Base-by-base conservation (phyloP, 176 grass and related monocot species). In the Rhynchospora tenuis region DNA sequence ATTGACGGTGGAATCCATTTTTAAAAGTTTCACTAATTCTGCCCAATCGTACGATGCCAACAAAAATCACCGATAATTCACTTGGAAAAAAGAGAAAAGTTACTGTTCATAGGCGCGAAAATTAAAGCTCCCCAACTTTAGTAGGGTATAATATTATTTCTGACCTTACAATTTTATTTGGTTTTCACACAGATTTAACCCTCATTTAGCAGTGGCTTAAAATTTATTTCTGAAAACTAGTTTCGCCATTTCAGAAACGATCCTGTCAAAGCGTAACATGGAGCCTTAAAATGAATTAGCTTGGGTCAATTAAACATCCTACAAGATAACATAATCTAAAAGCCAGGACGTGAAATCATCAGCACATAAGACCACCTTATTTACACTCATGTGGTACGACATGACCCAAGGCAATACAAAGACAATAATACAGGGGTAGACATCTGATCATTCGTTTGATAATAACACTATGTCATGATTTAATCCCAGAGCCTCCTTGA, bases 401-500 rank as follows among this genome's bases (percentile, higher is more conserved):
- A 45, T 71, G 45, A 46, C n/a, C 11, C 19, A 24, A 74, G 46
- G 44, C 46, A 75, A 75, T 28, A 50, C 47, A 29, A 54, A 54
- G 28, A 75, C 4, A 75, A 54, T 75, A 27, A 52, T 50, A 75
- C 10, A 29, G 2, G 22, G 23, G 72, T 9, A 17, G 5, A 28
- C 14, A 75, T 75, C n/a, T 54, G 28, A 75, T 75, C 12, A 75
- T 75, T 75, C 22, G 2, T 17, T 28, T 6, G 47, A 75, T 14
- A 45, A 17, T 63, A 87, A 54, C 16, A 46, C 6, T 2, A 65
- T 57, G 48, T 83, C 63, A 3, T 55, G 45, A 56, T 13, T 55
- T 55, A 86, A 73, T 55, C 78, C 84, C 46, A 85, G 44, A 2
- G 78, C 77, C 78, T 83, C 85, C 47, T 68, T 79, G 81, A 59